Evolutionary conservation across 2,329 filamentous ascomycete genomes (phyloP).

Genomic region (Diplocarpon rosae): DNA sequence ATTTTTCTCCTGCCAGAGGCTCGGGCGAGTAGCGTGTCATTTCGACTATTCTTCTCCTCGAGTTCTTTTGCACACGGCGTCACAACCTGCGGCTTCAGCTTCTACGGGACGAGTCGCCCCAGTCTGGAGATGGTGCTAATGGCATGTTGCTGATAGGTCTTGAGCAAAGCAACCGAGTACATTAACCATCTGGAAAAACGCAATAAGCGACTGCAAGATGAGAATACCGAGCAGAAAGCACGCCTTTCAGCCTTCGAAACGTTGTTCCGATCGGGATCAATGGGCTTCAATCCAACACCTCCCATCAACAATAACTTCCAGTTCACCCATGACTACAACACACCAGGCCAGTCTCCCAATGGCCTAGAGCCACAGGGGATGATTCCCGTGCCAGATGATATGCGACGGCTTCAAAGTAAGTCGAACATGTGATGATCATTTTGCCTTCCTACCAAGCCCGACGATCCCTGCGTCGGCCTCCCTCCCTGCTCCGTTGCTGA

Average conservation of each 20-base stretch:
- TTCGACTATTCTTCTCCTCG: no score
- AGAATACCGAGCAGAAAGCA: conserved; percentile 69
- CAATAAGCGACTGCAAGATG: conserved; percentile 70
- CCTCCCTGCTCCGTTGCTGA: not conserved
- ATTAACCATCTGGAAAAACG: conserved; percentile 89
- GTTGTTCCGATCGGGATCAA: conserved; percentile 68
- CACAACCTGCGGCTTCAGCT: no score
- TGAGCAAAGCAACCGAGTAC: conserved; percentile 94
- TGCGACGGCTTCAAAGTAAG: conserved; percentile 31
- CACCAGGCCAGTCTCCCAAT: conserved; percentile 20
- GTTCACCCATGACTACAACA: conserved; percentile 23
- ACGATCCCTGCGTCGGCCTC: not conserved
- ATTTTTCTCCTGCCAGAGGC: no score
- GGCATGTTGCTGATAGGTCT: conserved; percentile 31
- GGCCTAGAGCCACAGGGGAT: conserved; percentile 40
- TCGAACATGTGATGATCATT: not conserved
- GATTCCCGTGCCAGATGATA: conserved; percentile 56
- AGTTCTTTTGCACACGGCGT: no score
- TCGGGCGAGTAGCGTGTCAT: no score
- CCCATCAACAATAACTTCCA: conserved; percentile 32
- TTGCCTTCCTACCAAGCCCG: not conserved
- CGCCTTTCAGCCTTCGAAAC: conserved; percentile 68
- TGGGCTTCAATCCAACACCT: conserved; percentile 41
- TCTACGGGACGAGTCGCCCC: not conserved
- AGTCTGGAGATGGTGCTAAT: not conserved